Evolutionary conservation across 1,284 basidiomycete genomes (phyloP).

Genomic region (Uromyces viciae-fabae): DNA sequence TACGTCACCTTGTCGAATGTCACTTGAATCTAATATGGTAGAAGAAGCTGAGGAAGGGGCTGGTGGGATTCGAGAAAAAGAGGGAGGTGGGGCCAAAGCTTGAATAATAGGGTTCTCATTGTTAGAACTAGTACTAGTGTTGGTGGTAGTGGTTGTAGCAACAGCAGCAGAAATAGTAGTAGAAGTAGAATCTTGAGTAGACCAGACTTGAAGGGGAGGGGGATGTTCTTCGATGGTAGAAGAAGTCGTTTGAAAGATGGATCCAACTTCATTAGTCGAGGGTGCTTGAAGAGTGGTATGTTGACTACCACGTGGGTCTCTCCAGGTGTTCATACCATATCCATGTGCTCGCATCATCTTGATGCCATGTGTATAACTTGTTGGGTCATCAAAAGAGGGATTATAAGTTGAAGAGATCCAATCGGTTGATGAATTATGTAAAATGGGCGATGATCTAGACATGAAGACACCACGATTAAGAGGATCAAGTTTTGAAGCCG

Average conservation of each 20-base stretch:
- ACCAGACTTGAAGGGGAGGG: too few relatives aligned
- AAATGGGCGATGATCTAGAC: not conserved
- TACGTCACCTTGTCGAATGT: not conserved
- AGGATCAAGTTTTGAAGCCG: not conserved
- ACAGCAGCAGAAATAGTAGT: too few relatives aligned
- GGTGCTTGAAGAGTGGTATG: conserved; percentile 26
- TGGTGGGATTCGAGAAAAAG: conserved; percentile 12
- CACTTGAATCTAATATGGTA: not conserved
- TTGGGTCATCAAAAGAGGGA: too few relatives aligned
- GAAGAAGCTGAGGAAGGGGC: conserved; percentile 2
- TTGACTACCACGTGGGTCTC: conserved; percentile 26
- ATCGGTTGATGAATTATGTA: not conserved
- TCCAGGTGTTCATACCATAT: conserved; percentile 21
- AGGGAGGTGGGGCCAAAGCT: not conserved
- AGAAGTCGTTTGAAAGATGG: conserved; percentile 37
- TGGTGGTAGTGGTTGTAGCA: not conserved
- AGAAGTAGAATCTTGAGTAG: too few relatives aligned
- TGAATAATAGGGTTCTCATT: too few relatives aligned
- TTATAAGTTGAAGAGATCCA: conserved; percentile 33
- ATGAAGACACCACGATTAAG: not conserved
- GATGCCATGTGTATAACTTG: not conserved
- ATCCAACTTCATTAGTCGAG: not conserved
- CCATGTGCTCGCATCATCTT: conserved; percentile 42
- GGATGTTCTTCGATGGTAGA: not conserved
- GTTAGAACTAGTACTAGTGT: too few relatives aligned